Evolutionary conservation across 176 grass and related monocot species (phyloP), one percentile per base, ranked within the genome.

Genomic region (Aechmea fasciata): DNA sequence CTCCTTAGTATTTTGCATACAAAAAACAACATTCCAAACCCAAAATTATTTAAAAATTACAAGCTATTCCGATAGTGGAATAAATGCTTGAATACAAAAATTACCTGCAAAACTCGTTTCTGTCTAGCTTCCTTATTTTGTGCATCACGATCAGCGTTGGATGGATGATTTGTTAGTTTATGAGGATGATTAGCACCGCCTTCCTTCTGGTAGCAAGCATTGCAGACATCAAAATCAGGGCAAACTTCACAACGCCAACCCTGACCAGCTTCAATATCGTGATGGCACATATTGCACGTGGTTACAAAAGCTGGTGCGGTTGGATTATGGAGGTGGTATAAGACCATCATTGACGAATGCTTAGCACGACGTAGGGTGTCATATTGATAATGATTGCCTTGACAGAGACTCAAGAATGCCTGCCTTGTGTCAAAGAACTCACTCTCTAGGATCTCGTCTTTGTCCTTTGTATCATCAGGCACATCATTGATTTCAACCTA

Each of bases 361-460:
- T 99, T 99, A 59, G 95, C 95, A 15, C 95, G 87, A 47, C 90
- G 95, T 76, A 99, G 82, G 26, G 95, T 99, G 71, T 99, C 95
- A 68, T 99, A 99, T 79, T 99, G 95, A 79, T 99, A 99, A 79
- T 99, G 95, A 67, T 99, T 99, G 70, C 95, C 95, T 83, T 99
- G 95, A 85, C 95, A 99, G 68, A 99, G 90, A 74, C 90, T 90
- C 22, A 99, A 75, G 81, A 99, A 99, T 23, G 95, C 95, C 81
- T 99, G 95, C 33, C 95, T 85, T 8, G 90, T 94, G 73, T 99
- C 95, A 70, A 99, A 94, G 77, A 94, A 99, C 71, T 99, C 95
- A 53, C 95, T 99, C 85, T 99, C 95, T 29, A 99, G 81, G 48
- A 99, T 99, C 55, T 99, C 95, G 51, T 99, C 95, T 83, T 83